A percentile compares a stretch with the other conserved stretches of the same genome.
Evolutionary conservation across 2,329 filamentous ascomycete species (phyloP).

Genomic region (Torrubiellomyces zombiae): DNA sequence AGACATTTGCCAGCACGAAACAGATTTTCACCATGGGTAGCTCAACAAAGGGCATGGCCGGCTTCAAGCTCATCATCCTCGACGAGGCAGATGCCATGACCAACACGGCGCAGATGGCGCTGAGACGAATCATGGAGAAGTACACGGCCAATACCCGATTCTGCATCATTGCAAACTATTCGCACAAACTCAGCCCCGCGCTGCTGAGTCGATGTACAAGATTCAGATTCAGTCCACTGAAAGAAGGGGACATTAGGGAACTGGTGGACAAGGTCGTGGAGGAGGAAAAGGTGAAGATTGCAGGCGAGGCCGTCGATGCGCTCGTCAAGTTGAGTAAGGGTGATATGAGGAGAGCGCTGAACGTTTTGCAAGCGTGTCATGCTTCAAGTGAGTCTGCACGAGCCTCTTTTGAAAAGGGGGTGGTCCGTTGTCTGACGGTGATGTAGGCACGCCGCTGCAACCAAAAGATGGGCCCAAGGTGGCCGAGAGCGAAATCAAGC

Average conservation of each 20-base stretch:
- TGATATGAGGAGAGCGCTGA: slow-evolving; percentile 88
- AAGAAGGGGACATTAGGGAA: slow-evolving; percentile 68
- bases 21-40: slow-evolving; percentile 73
- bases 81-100: slow-evolving; percentile 99
- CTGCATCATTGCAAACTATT: slow-evolving; percentile 98
- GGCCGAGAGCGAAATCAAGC: slow-evolving; percentile 46
- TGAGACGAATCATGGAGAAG: slow-evolving; percentile 96
- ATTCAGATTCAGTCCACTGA: slow-evolving; percentile 87
- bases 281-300: slow-evolving; percentile 74
- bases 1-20: slow-evolving; percentile 95
- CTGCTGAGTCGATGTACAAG: slow-evolving; percentile 84
- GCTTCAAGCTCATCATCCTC: slow-evolving; percentile 90
- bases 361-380: slow-evolving; percentile 92
- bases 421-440: too few relatives aligned
- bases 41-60: slow-evolving; percentile 36
- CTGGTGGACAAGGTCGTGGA: slow-evolving; percentile 81
- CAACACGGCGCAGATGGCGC: slow-evolving; percentile 93
- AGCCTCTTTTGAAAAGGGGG: too few relatives aligned
- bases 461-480: slow-evolving; percentile 41
- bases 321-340: slow-evolving; percentile 80
- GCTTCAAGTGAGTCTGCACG: slow-evolving; percentile 55
- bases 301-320: slow-evolving; percentile 62
- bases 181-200: slow-evolving; percentile 89
- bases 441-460: slow-evolving; percentile 48
- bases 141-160: slow-evolving; percentile 97